Evolutionary conservation across 148 eudicot genomes (phyloP).

Genomic region (Spergularia marina): DNA sequence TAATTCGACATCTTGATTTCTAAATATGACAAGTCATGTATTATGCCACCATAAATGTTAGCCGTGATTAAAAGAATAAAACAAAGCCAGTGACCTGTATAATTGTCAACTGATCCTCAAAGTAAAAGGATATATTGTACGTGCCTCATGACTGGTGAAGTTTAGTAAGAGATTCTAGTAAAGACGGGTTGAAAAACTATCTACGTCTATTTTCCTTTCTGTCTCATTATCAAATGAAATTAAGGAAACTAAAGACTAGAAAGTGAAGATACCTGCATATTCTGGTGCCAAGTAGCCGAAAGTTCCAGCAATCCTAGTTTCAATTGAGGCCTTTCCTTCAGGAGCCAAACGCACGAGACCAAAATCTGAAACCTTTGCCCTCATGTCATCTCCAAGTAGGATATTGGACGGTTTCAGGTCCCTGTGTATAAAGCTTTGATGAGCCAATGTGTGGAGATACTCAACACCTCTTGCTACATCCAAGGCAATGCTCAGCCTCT

Average conservation of each 20-base stretch:
- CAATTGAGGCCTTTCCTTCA: slow-evolving; percentile 84
- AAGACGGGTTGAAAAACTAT: too few species aligned
- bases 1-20: too few species aligned
- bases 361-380: slow-evolving; percentile 93
- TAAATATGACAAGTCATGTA: too few species aligned
- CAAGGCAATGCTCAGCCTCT: slow-evolving; percentile 66
- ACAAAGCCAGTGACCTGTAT: too few species aligned
- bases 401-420: slow-evolving; percentile 90
- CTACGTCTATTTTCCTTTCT: too few species aligned
- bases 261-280: slow-evolving; percentile 69
- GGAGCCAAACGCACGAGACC: slow-evolving; percentile 95
- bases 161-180: too few species aligned
- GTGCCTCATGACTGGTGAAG: too few species aligned
- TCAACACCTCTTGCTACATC: slow-evolving; percentile 95
- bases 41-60: too few species aligned
- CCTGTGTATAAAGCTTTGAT: slow-evolving; percentile 87
- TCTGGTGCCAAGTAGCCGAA: slow-evolving; percentile 95
- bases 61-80: too few species aligned
- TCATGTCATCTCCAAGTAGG: slow-evolving; percentile 93
- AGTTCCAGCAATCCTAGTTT: slow-evolving; percentile 92
- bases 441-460: slow-evolving; percentile 80
- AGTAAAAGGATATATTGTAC: too few species aligned
- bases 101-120: too few species aligned
- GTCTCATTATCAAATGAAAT: background rate
- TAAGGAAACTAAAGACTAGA: background rate